Evolutionary conservation across 2,329 filamentous ascomycete species (phyloP).

Genomic region (Clarireedia homoeocarpa): DNA sequence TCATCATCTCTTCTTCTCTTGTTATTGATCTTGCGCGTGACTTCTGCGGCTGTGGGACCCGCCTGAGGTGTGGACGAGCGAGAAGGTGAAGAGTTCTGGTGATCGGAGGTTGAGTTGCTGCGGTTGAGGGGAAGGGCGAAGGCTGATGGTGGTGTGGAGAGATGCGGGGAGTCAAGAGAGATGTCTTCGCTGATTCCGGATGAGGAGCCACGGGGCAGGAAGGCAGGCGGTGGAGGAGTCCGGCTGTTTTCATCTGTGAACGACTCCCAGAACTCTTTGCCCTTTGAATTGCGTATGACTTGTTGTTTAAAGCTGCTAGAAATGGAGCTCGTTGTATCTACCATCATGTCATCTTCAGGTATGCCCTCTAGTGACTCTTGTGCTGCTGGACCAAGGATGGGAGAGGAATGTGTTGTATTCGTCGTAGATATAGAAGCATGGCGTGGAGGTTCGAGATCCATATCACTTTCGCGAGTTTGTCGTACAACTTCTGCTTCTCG

Average conservation of each 20-base stretch:
- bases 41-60: conserved; percentile 61
- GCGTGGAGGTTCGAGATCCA: conserved; percentile 45
- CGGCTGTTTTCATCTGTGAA: conserved; percentile 61
- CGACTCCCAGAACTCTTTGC: conserved; percentile 70
- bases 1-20: conserved; percentile 89
- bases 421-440: conserved; percentile 40
- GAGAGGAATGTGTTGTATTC: conserved; percentile 50
- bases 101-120: conserved; percentile 15
- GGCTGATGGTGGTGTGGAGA: conserved; percentile 27
- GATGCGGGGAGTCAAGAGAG: conserved; percentile 29
- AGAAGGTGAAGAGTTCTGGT: conserved; percentile 24
- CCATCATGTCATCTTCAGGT: conserved; percentile 61
- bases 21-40: conserved; percentile 68
- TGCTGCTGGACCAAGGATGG: conserved; percentile 50
- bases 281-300: conserved; percentile 62
- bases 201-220: conserved; percentile 51
- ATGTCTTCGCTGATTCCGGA: conserved; percentile 62
- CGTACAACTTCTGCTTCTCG: conserved; percentile 93
- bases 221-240: conserved; percentile 43
- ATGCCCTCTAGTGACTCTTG: conserved; percentile 62
- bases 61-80: conserved; percentile 28
- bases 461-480: conserved; percentile 86
- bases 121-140: conserved; percentile 10
- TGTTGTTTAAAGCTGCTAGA: conserved; percentile 70
- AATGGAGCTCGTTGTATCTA: conserved; percentile 36